Evolutionary conservation across 2,329 filamentous ascomycete genomes (phyloP).

Genomic region (Fusarium sp.): DNA sequence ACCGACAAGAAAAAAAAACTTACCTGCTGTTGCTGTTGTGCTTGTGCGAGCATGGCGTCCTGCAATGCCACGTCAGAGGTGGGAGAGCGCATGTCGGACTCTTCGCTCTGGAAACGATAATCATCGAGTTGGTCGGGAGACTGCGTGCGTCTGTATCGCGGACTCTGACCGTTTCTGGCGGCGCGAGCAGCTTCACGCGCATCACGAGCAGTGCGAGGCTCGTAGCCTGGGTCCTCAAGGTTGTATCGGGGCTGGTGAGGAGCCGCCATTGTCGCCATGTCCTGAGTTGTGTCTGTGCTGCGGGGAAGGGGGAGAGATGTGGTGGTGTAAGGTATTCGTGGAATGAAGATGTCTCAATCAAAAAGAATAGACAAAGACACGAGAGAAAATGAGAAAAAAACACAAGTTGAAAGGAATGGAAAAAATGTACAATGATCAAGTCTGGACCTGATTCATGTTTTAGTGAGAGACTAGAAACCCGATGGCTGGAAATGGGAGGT

Average conservation of each 20-base stretch:
- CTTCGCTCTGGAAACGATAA: slow-evolving; percentile 42
- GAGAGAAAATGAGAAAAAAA: background rate
- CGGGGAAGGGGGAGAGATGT: background rate
- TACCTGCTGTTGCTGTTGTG: slow-evolving; percentile 49
- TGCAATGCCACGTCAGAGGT: slow-evolving; percentile 50
- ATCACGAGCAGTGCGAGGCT: slow-evolving; percentile 47
- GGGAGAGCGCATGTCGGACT: slow-evolving; percentile 46
- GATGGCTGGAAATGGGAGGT: slow-evolving; percentile 44
- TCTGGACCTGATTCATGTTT: slow-evolving; percentile 28
- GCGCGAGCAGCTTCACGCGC: slow-evolving; percentile 46
- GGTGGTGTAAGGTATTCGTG: background rate
- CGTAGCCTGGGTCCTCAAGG: slow-evolving; percentile 37
- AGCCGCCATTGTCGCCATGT: slow-evolving; percentile 40
- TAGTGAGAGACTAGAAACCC: slow-evolving; percentile 25
- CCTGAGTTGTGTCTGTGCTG: background rate
- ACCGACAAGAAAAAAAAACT: slow-evolving; percentile 1
- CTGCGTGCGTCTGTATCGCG: slow-evolving; percentile 46
- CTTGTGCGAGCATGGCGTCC: slow-evolving; percentile 50
- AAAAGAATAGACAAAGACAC: background rate
- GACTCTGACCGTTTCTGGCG: slow-evolving; percentile 44
- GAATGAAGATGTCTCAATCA: slow-evolving; percentile 8
- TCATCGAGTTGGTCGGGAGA: slow-evolving; percentile 48
- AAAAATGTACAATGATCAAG: slow-evolving; percentile 10
- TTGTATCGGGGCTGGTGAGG: slow-evolving; percentile 39
- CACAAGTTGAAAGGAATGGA: slow-evolving; percentile 4